A percentile compares a stretch with the other conserved stretches of the same genome.
These are phyloP conservation scores for Citrus medica DNA, from an alignment of 345 rosid species.

Conservation along the genomic window DNA sequence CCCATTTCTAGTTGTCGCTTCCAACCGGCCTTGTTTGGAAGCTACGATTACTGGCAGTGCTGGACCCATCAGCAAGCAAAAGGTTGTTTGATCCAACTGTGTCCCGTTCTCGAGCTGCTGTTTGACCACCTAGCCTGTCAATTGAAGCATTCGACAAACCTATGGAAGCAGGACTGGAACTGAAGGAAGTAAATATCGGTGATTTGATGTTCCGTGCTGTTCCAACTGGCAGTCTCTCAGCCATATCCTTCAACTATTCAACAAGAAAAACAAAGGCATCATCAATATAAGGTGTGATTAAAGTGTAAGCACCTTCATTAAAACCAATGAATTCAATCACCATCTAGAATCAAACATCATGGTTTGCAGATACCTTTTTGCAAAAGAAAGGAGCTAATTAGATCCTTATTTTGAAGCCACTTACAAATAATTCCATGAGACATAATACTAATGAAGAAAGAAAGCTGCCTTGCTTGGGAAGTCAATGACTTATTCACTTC, in stretches of 20 bases:
- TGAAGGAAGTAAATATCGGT: slow-evolving; percentile 51
- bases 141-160: slow-evolving; percentile 42
- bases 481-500: slow-evolving; percentile 98
- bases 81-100: slow-evolving; percentile 37
- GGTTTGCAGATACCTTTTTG: no score
- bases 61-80: slow-evolving; percentile 54
- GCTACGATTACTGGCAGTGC: slow-evolving; percentile 38
- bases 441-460: no score
- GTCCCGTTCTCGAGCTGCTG: slow-evolving; percentile 39
- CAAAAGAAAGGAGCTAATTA: no score
- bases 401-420: no score
- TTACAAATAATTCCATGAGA: no score
- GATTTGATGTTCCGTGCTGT: slow-evolving; percentile 47
- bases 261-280: no score
- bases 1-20: slow-evolving; percentile 58
- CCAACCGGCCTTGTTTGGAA: slow-evolving; percentile 55
- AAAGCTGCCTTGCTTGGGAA: slow-evolving; percentile 95
- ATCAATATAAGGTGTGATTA: no score
- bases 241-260: slow-evolving; percentile 77
- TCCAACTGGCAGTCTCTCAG: slow-evolving; percentile 82
- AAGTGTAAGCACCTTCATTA: no score
- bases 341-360: no score
- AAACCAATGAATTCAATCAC: no score
- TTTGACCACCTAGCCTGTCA: slow-evolving; percentile 42
- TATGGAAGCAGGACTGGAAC: slow-evolving; percentile 47